phyloP scores from a whole-genome alignment of 345 rosid genomes.

The Hibiscus mutabilis region DNA sequence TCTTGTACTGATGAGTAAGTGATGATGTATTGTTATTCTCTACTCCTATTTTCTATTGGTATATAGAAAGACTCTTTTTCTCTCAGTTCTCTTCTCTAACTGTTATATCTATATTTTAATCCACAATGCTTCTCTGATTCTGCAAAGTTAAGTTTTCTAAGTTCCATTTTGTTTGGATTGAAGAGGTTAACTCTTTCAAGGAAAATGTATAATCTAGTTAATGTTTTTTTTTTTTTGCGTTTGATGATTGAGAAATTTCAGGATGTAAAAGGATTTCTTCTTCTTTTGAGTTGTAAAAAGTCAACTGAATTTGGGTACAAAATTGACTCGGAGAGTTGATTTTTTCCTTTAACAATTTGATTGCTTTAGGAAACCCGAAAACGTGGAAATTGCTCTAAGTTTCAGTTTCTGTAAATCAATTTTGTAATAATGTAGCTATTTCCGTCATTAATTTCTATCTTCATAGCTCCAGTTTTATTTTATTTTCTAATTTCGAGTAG shows the following conservation, averaged over 20 bases:
- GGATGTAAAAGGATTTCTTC: not conserved
- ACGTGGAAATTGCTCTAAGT: not conserved
- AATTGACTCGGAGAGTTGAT: not conserved
- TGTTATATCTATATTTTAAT: slow-evolving; percentile 10
- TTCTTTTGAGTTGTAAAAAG: not conserved
- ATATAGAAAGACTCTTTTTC: not conserved
- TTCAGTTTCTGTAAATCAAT: not conserved
- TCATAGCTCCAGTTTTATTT: not conserved
- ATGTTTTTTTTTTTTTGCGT: not conserved
- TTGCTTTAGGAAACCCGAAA: not conserved
- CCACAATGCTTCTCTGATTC: slow-evolving; percentile 25
- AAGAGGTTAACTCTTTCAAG: not conserved
- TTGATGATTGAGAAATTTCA: not conserved
- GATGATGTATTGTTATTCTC: slow-evolving; percentile 18
- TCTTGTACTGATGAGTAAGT: not conserved
- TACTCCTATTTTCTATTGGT: not conserved
- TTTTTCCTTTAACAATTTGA: not conserved
- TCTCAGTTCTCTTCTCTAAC: not conserved
- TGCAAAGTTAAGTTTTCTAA: slow-evolving; percentile 16
- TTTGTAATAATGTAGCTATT: not conserved
- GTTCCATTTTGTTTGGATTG: not conserved
- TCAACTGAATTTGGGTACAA: not conserved
- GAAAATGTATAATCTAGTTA: not conserved
- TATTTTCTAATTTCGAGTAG: not conserved
- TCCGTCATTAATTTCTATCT: not conserved